Evolutionary conservation across 1,284 basidiomycete species (phyloP), one percentile per base, ranked within the genome.

Genomic region (Sphaerobolus stellatus): DNA sequence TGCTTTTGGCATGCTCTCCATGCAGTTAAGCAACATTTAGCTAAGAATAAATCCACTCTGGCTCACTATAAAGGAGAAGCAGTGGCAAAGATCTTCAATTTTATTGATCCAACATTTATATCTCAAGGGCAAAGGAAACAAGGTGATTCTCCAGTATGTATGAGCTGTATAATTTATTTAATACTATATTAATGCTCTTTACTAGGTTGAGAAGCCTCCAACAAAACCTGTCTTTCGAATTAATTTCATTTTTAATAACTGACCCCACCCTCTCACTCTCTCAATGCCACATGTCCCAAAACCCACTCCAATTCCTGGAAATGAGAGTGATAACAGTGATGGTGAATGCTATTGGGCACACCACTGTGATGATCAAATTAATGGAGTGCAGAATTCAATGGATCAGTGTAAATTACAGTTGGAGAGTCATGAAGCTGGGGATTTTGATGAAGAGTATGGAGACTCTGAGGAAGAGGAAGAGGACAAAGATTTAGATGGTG

Each of bases 1-100:
- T 59, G 58, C 44, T 60, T 54, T 34, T 60, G 57, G 60, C 60
- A 61, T 46, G 44, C 48, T 40, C 36, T 60, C n/a, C 47, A 54
- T 9, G 59, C 60, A 8, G 41, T 61, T 50, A 61, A 60, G 20
- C 41, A 43, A 20, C 9, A 22, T 11, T 22, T 43, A 20, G 41
- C 41, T 22, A 43, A 43, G 20, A 43, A 43, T 22, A 43, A 43
- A 43, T 43, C 41, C 9, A 43, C 20, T 9, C 41, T 22, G 20
- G 41, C 20, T 13, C 41, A 11, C 24, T 43, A 43, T 20, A 22
- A 43, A 16, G 9, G 16, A 16, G 20, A 9, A 9, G 16, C 11
- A 20, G 41, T 22, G 11, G 9, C 11, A 11, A 9, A 22, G 9
- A 11, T 22, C 41, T 43, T 20, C 20, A 22, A 43, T 22, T 43